Conservation (phyloP, 345 rosid genomes). For the Aegle marmelos region DNA sequence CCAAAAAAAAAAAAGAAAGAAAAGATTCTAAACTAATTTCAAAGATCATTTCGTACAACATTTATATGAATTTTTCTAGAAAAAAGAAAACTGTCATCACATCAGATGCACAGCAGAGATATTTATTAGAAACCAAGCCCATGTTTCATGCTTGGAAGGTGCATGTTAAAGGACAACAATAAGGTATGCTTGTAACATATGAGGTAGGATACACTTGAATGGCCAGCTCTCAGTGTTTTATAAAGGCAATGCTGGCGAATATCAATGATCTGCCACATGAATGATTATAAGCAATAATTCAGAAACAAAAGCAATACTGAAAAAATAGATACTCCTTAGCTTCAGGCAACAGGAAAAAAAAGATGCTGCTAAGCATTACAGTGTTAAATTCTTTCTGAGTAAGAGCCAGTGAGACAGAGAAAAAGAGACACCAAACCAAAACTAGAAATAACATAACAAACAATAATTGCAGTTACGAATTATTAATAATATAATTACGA, state of each 20-base stretch:
- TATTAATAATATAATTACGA: not conserved
- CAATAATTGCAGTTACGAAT: not conserved
- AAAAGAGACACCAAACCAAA: not conserved
- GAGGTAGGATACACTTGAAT: conserved; percentile 74
- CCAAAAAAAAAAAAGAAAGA: not conserved
- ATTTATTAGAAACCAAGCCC: conserved; percentile 9
- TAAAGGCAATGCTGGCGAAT: conserved; percentile 62
- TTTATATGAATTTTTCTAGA: not conserved
- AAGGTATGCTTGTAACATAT: not conserved
- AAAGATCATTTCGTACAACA: not conserved
- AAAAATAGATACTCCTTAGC: not conserved
- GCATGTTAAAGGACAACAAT: not conserved
- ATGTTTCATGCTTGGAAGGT: not conserved
- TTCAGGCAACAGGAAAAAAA: not conserved
- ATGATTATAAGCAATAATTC: conserved; percentile 13
- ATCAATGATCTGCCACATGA: conserved; percentile 66
- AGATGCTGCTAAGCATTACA: not conserved
- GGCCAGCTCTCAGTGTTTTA: conserved; percentile 85
- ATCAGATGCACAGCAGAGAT: not conserved
- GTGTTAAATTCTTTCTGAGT: not conserved
- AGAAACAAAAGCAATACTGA: not conserved
- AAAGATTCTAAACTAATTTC: not conserved
- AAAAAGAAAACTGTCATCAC: not conserved
- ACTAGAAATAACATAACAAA: not conserved
- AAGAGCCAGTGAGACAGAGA: not conserved